Base-by-base conservation (phyloP, 176 grass and related monocot species). In the Musa itinerans region DNA sequence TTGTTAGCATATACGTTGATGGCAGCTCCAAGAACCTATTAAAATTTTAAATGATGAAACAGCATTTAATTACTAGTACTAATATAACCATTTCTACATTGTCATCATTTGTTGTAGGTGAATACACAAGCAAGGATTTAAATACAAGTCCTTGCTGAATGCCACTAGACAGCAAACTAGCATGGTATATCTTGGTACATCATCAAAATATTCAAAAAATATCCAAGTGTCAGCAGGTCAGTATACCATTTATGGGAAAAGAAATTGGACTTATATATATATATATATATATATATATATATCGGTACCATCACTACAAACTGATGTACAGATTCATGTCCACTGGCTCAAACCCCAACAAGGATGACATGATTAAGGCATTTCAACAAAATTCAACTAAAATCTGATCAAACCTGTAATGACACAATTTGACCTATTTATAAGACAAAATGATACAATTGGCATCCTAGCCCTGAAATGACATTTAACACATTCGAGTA, bases 1-100 rank as follows among this genome's bases (percentile, higher is more conserved):
- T 89, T 98, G 74, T 82, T 98, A 55, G 88, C 94, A 81, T 98
- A 98, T 76, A 98, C 86, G 80, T 84, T 91, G 82, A 98, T 91
- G 63, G 90, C 88, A 73, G 88, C 86, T 48, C 86, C 89, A 76
- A 98, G 72, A 78, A 98, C 94, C 93, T 93, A 82, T 82, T 43
- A 79, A 57, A 89, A 74, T 21, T 64, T 85, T 54, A 89, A 70
- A 63, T 79, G 12, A 76, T 86, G 65, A 83, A 65, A 65, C 3
- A 65, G 2, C 21, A 24, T 9, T 25, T 26, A 65, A 65, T 25
- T 3, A 26, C 34, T 65, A 26, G 11, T 65, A 65, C 12, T 13
- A 0, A 65, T 27, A 61, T 17, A 58, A 61, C 57, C 19, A 61
- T 8, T 61, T 59, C 65, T 75, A 66, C 20, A 80, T 2, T 14